Conservation (phyloP, 2,329 filamentous ascomycete species). For the Colletotrichum aenigma region DNA sequence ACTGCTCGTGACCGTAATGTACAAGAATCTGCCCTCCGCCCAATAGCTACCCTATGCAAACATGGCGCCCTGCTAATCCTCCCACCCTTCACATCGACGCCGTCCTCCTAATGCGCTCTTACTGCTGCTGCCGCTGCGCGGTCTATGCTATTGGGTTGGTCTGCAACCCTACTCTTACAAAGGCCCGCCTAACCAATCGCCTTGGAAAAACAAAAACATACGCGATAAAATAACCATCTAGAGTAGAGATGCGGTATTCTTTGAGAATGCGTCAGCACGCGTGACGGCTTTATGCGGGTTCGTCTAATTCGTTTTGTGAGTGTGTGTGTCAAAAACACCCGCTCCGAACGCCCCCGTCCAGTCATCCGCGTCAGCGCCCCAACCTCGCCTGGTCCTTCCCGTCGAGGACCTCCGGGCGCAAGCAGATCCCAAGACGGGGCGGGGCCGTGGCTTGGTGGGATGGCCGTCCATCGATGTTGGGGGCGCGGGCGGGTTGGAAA, state of each 20-base stretch:
- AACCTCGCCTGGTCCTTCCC: background rate
- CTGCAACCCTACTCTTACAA: slow-evolving; percentile 19
- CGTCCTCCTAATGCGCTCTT: background rate
- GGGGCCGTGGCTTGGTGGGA: background rate
- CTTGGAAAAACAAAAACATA: background rate
- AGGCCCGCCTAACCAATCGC: background rate
- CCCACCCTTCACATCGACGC: background rate
- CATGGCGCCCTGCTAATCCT: background rate
- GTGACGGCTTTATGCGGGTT: slow-evolving; percentile 5
- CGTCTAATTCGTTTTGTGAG: slow-evolving; percentile 7
- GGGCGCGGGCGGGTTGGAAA: background rate
- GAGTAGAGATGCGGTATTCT: slow-evolving; percentile 17
- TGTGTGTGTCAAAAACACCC: background rate
- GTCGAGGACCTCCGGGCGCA: background rate
- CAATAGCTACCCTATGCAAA: slow-evolving; percentile 2
- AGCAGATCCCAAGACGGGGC: background rate
- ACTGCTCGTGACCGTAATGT: slow-evolving; percentile 4
- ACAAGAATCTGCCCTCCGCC: slow-evolving; percentile 6
- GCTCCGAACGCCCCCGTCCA: background rate
- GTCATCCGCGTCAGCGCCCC: background rate
- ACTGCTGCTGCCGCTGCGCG: background rate
- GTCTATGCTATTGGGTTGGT: background rate
- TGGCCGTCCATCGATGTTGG: background rate
- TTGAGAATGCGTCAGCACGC: background rate
- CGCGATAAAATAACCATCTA: background rate